Conservation (phyloP, 2,329 filamentous ascomycete genomes). For the Sporothrix euskadiensis region DNA sequence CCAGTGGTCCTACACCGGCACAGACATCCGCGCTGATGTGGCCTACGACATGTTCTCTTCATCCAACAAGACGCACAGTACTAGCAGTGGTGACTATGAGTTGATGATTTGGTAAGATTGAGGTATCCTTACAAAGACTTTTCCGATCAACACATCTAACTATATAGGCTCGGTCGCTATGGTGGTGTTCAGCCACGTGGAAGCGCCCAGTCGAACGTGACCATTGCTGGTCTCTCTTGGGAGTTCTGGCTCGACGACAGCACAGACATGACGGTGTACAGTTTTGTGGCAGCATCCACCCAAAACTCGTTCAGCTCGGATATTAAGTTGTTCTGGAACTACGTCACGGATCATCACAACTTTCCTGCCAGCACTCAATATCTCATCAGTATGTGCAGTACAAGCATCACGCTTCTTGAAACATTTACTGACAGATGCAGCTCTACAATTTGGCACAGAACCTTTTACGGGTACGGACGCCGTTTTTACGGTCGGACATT, state of each 20-base stretch:
- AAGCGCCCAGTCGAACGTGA: background rate
- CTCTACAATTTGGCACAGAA: background rate
- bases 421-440: background rate
- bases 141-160: background rate
- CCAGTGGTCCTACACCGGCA: constrained; percentile 1
- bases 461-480: background rate
- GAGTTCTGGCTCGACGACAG: background rate
- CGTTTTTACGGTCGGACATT: background rate
- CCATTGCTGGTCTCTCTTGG: background rate
- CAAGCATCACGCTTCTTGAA: background rate
- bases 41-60: background rate
- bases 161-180: background rate
- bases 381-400: background rate
- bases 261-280: background rate
- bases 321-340: background rate
- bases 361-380: background rate
- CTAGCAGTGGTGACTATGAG: background rate
- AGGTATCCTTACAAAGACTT: background rate
- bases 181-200: background rate
- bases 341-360: background rate
- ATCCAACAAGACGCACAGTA: background rate
- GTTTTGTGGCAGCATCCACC: background rate
- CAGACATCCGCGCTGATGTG: background rate
- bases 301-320: background rate
- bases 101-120: background rate